Conservation (phyloP, 169 alveolate species). For the Babesia sp. region DNA sequence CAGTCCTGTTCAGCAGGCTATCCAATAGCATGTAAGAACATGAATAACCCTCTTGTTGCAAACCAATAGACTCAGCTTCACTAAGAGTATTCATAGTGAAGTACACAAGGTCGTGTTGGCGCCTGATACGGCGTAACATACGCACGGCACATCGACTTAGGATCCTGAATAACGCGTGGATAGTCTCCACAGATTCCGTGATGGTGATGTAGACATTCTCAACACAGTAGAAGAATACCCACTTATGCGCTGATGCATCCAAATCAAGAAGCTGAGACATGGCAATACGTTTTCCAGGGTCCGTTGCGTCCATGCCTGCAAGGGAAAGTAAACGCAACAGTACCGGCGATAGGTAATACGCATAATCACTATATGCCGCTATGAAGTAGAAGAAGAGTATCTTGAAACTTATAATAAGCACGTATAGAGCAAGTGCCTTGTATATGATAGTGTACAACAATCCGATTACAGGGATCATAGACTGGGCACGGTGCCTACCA, state of each 20-base stretch:
- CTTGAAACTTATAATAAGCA: slow-evolving; percentile 35
- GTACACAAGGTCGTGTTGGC: slow-evolving; percentile 47
- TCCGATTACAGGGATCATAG: slow-evolving; percentile 45
- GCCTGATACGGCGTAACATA: background rate
- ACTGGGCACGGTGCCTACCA: slow-evolving; percentile 37
- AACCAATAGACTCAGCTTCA: background rate
- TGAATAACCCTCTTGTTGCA: background rate
- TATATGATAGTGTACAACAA: slow-evolving; percentile 53
- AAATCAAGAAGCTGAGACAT: slow-evolving; percentile 17
- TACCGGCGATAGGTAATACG: background rate
- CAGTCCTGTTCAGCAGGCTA: slow-evolving; percentile 20
- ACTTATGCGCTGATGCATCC: slow-evolving; percentile 16
- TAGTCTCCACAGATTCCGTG: slow-evolving; percentile 47
- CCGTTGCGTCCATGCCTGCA: slow-evolving; percentile 1
- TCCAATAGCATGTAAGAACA: slow-evolving; percentile 55
- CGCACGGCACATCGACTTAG: background rate
- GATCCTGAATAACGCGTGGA: slow-evolving; percentile 6
- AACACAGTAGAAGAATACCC: slow-evolving; percentile 50
- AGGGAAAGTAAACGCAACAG: background rate
- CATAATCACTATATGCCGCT: background rate
- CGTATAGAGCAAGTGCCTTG: slow-evolving; percentile 53
- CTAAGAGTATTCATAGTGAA: slow-evolving; percentile 14
- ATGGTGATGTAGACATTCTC: slow-evolving; percentile 62
- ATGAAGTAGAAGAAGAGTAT: slow-evolving; percentile 23
- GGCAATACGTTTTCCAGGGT: background rate